These are phyloP conservation scores for Cichorium intybus DNA, from an alignment of 140 eudicot species.

Conservation along the genomic window DNA sequence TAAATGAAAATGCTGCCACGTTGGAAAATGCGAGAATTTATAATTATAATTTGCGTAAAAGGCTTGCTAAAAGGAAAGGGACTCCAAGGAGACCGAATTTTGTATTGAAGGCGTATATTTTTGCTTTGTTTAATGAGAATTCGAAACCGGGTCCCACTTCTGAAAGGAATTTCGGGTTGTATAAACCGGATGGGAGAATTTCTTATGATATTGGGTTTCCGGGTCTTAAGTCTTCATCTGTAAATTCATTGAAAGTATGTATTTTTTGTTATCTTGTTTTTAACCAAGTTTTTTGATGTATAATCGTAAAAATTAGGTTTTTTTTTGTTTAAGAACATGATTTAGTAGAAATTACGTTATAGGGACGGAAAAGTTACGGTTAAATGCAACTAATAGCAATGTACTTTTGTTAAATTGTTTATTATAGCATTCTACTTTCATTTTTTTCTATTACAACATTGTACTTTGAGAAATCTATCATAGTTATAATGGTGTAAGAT, in stretches of 20 bases:
- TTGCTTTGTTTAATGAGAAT: conserved; percentile 74
- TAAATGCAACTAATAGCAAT: too few species aligned
- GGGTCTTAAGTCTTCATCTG: conserved; percentile 54
- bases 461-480: too few species aligned
- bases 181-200: conserved; percentile 71
- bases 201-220: conserved; percentile 69
- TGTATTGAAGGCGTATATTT: conserved; percentile 60
- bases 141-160: conserved; percentile 69
- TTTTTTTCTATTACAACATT: too few species aligned
- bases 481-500: too few species aligned
- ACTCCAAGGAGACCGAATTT: conserved; percentile 70
- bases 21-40: conserved; percentile 65
- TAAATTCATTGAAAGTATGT: conserved; percentile 51
- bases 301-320: too few species aligned
- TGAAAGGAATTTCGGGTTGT: conserved; percentile 71
- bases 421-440: too few species aligned
- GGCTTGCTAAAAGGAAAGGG: conserved; percentile 76
- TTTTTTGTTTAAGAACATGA: too few species aligned
- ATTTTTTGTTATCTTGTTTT: background rate
- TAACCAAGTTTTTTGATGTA: too few species aligned
- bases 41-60: conserved; percentile 64
- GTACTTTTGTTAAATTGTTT: too few species aligned
- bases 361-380: too few species aligned
- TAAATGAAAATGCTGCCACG: conserved; percentile 64
- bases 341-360: too few species aligned